Evolutionary conservation across 2,329 filamentous ascomycete species (phyloP).

Genomic region (Colletotrichum scovillei): DNA sequence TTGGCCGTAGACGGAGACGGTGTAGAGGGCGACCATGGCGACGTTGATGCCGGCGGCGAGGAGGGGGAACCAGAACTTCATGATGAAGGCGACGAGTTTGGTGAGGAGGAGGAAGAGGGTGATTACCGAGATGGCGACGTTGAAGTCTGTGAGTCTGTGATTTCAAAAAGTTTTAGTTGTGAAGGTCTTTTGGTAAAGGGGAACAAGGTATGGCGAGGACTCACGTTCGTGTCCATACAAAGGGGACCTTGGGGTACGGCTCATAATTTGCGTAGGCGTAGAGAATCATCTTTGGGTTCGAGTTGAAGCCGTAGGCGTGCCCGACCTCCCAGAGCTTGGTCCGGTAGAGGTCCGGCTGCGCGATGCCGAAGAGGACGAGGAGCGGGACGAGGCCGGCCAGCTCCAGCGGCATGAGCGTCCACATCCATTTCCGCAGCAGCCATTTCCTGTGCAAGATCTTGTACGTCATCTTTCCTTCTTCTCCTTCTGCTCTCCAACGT

Average conservation of each 20-base stretch:
- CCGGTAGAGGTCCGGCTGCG: conserved; percentile 78
- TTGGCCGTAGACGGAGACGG: conserved; percentile 76
- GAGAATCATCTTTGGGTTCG: conserved; percentile 74
- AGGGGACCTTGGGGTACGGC: conserved; percentile 69
- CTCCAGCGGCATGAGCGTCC: conserved; percentile 74
- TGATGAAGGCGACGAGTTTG: conserved; percentile 76
- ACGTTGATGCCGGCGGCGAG: conserved; percentile 69
- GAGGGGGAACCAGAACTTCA: conserved; percentile 77
- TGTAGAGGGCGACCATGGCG: conserved; percentile 70
- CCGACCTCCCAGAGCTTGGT: conserved; percentile 80
- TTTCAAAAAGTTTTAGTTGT: too few relatives aligned
- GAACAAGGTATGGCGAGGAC: conserved; percentile 47
- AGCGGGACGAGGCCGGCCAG: conserved; percentile 72
- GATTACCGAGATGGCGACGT: conserved; percentile 80
- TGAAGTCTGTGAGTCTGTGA: conserved; percentile 77
- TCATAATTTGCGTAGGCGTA: conserved; percentile 80
- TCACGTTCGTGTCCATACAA: conserved; percentile 81
- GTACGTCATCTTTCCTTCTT: conserved; percentile 53
- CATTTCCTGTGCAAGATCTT: conserved; percentile 69
- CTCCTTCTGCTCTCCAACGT: background rate
- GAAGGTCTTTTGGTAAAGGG: background rate
- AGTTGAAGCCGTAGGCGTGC: conserved; percentile 78
- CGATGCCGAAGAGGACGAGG: conserved; percentile 77
- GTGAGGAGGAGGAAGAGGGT: conserved; percentile 80
- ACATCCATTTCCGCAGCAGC: conserved; percentile 69